These are phyloP conservation scores for Kwoniella bestiolae DNA, from an alignment of 768 basidiomycete genomes.

Conservation along the genomic window DNA sequence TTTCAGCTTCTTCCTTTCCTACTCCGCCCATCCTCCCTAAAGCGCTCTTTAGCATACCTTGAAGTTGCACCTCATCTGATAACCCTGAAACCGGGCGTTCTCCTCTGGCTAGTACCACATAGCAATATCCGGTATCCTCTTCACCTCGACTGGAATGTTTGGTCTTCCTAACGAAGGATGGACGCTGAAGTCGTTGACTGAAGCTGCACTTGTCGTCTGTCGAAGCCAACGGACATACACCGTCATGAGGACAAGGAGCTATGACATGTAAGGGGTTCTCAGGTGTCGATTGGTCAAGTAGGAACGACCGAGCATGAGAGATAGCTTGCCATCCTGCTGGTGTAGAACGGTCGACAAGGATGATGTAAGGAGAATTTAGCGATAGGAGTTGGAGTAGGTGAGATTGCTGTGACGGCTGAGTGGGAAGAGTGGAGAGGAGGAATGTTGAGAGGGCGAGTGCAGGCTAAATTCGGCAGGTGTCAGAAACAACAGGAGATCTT, in stretches of 20 bases:
- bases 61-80: background rate
- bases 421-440: slow-evolving; percentile 73
- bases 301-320: slow-evolving; percentile 24
- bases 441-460: slow-evolving; percentile 84
- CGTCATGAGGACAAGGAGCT: slow-evolving; percentile 86
- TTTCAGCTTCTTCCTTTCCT: slow-evolving; percentile 43
- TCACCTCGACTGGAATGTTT: slow-evolving; percentile 84
- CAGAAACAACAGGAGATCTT: background rate
- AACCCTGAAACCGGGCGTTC: slow-evolving; percentile 62
- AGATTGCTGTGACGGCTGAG: slow-evolving; percentile 63
- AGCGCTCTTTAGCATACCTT: slow-evolving; percentile 9
- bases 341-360: slow-evolving; percentile 84
- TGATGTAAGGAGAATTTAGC: slow-evolving; percentile 25
- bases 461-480: slow-evolving; percentile 19
- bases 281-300: slow-evolving; percentile 26
- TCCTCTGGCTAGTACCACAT: slow-evolving; percentile 84
- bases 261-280: slow-evolving; percentile 37
- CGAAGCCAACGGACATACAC: slow-evolving; percentile 70
- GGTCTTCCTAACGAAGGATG: slow-evolving; percentile 79
- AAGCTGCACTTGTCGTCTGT: slow-evolving; percentile 69
- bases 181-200: slow-evolving; percentile 83
- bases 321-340: slow-evolving; percentile 67
- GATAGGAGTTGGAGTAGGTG: slow-evolving; percentile 31
- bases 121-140: slow-evolving; percentile 86
- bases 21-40: slow-evolving; percentile 44